phyloP scores from a whole-genome alignment of 352 stramenopile species.

The Pythium folliculosum region DNA sequence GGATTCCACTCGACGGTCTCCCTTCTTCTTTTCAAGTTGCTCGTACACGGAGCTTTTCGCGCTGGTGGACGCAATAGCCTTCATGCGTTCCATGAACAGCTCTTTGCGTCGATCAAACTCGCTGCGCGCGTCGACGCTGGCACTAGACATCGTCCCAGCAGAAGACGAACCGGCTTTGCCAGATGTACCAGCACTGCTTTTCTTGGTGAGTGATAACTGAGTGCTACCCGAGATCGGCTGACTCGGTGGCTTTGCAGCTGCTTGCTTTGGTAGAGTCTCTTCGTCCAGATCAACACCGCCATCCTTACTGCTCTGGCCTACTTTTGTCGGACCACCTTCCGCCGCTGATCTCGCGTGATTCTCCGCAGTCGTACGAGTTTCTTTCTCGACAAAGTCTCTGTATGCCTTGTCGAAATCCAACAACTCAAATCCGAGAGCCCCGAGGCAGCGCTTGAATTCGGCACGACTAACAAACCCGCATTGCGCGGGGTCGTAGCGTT shows the following conservation, averaged over 20 bases:
- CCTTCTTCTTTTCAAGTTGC: slow-evolving; percentile 54
- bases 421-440: slow-evolving; percentile 67
- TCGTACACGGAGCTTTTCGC: slow-evolving; percentile 79
- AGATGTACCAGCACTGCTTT: background rate
- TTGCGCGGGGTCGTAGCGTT: slow-evolving; percentile 50
- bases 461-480: slow-evolving; percentile 53
- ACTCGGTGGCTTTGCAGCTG: background rate
- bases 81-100: slow-evolving; percentile 75
- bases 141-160: no score
- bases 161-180: background rate
- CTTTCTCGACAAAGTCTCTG: slow-evolving; percentile 38
- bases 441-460: slow-evolving; percentile 68
- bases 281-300: slow-evolving; percentile 38
- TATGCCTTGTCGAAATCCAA: slow-evolving; percentile 63
- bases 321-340: background rate
- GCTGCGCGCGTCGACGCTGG: slow-evolving; percentile 13
- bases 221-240: no score
- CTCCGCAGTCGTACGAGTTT: slow-evolving; percentile 4
- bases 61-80: slow-evolving; percentile 61
- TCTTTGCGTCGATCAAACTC: slow-evolving; percentile 78
- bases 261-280: slow-evolving; percentile 20
- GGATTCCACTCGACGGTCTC: slow-evolving; percentile 21
- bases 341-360: background rate
- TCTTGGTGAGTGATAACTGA: background rate
- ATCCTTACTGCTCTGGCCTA: background rate